Conservation (phyloP, 805 yeast genomes). For the Saccharomycopsis guyanensis region DNA sequence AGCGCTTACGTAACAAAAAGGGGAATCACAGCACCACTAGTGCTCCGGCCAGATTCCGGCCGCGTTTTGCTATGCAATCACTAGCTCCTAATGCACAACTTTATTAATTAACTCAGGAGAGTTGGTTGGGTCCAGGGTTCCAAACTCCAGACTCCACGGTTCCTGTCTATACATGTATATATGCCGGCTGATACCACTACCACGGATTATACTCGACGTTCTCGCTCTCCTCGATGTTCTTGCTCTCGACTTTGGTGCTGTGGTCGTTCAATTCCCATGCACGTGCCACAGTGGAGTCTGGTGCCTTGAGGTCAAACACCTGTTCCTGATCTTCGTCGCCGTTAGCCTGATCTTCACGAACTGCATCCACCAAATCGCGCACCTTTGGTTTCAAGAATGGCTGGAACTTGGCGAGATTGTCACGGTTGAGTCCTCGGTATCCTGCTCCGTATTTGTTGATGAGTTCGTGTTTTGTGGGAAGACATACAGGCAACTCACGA, state of each 20-base stretch:
- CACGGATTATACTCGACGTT: constrained; percentile 20
- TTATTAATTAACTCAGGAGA: no score
- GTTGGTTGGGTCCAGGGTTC: no score
- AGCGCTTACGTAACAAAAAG: no score
- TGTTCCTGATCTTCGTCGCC: constrained; percentile 5
- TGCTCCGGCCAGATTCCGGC: no score
- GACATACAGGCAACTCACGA: constrained; percentile 40
- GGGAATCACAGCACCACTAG: no score
- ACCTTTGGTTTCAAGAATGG: constrained; percentile 68
- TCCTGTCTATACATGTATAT: not conserved
- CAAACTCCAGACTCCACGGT: no score
- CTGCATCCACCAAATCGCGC: constrained; percentile 64
- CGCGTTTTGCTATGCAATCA: no score
- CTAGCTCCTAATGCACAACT: no score
- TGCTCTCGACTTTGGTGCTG: constrained; percentile 5
- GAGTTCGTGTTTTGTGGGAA: constrained; percentile 72
- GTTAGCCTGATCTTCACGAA: constrained; percentile 37
- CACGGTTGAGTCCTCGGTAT: constrained; percentile 48
- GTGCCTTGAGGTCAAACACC: constrained; percentile 8
- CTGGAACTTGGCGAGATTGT: constrained; percentile 49
- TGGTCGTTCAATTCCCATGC: constrained; percentile 18
- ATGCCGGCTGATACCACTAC: constrained; percentile 1
- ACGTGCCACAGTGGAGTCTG: constrained; percentile 14
- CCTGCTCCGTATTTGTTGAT: constrained; percentile 74
- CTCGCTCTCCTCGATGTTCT: constrained; percentile 1